Evolutionary conservation across 306 rosid genomes (phyloP).

Genomic region (Sophora flavescens): DNA sequence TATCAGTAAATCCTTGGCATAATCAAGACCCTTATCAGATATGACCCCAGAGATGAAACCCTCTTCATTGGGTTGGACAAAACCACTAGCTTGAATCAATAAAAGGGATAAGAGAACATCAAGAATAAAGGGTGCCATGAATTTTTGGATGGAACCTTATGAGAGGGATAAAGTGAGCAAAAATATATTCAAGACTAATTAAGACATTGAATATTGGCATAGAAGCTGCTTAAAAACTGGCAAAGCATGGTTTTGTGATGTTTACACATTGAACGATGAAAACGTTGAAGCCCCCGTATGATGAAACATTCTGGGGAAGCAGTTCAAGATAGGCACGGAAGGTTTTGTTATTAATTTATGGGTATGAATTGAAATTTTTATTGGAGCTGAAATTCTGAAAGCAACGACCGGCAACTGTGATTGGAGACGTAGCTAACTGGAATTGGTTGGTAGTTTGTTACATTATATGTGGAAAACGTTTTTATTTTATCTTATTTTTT

Average conservation of each 20-base stretch:
- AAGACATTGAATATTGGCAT: conserved; percentile 5
- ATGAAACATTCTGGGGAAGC: conserved; percentile 10
- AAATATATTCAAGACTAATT: background rate
- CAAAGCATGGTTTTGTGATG: conserved; percentile 12
- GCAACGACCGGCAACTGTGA: background rate
- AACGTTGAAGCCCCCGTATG: conserved; percentile 34
- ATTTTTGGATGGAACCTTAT: conserved; percentile 45
- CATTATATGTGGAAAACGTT: no score
- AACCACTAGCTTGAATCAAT: conserved; percentile 46
- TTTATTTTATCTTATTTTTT: no score
- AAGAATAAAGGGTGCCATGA: conserved; percentile 45
- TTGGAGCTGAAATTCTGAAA: conserved; percentile 22
- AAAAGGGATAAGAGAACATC: conserved; percentile 46
- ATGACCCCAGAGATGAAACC: conserved; percentile 71
- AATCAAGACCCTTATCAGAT: conserved; percentile 79
- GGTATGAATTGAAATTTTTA: background rate
- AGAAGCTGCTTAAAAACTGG: background rate
- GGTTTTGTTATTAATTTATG: background rate
- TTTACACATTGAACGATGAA: conserved; percentile 17
- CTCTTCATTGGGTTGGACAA: conserved; percentile 52
- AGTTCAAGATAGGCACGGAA: background rate
- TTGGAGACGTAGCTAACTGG: conserved; percentile 7
- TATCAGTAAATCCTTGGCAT: conserved; percentile 72
- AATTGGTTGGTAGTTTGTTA: conserved; percentile 33
- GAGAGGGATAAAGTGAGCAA: conserved; percentile 29